Conservation (phyloP, 2,329 filamentous ascomycete species). For the Talaromyces sp. region DNA sequence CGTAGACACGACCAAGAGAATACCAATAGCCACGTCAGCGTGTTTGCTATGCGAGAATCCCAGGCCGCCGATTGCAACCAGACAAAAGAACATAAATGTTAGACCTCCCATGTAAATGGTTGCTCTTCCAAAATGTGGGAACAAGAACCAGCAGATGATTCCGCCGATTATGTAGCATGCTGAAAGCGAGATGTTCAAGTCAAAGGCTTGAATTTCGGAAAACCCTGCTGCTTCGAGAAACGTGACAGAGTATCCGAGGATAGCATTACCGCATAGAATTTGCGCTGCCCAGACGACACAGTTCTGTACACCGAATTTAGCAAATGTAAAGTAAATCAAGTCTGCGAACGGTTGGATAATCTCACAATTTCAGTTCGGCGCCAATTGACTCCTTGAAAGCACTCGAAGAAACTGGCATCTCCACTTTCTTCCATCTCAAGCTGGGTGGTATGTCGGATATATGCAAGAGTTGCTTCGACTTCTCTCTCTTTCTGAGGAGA, state of each 20-base stretch:
- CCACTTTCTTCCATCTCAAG: constrained; percentile 73
- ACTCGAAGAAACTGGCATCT: constrained; percentile 75
- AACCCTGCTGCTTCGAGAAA: constrained; percentile 45
- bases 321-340: neutral
- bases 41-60: constrained; percentile 27
- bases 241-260: constrained; percentile 39
- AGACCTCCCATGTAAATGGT: constrained; percentile 46
- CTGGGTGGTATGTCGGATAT: constrained; percentile 68
- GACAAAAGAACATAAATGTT: constrained; percentile 41
- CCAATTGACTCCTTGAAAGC: constrained; percentile 75
- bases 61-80: constrained; percentile 37
- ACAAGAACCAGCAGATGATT: constrained; percentile 43
- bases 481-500: constrained; percentile 67
- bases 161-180: constrained; percentile 45
- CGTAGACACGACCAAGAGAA: constrained; percentile 53
- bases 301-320: constrained; percentile 28
- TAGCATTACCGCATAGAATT: constrained; percentile 41
- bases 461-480: constrained; percentile 64
- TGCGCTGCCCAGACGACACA: constrained; percentile 45
- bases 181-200: constrained; percentile 44
- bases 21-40: constrained; percentile 35
- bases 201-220: constrained; percentile 38
- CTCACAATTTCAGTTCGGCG: constrained; percentile 73
- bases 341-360: neutral
- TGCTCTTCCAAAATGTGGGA: constrained; percentile 41